Conservation (phyloP, 1,284 basidiomycete genomes). For the Sanghuangporus sanghuang region DNA sequence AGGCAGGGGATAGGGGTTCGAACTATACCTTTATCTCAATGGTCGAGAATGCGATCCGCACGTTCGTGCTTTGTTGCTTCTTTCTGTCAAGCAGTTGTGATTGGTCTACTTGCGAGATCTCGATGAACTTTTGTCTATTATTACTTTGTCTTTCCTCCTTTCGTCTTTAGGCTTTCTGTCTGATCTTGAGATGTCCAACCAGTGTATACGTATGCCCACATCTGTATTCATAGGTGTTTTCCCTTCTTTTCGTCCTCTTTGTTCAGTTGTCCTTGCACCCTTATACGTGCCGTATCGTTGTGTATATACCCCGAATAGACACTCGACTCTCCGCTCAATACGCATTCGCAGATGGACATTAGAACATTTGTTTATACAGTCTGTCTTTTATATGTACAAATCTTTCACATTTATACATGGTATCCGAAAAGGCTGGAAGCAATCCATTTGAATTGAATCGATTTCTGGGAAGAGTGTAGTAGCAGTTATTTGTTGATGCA, state of each 20-base stretch:
- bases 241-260: not conserved
- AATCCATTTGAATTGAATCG: not conserved
- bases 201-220: not conserved
- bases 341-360: not conserved
- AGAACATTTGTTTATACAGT: not conserved
- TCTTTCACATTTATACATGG: not conserved
- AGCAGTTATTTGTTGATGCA: too few species aligned
- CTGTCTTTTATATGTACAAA: not conserved
- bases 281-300: not conserved
- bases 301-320: not conserved
- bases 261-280: not conserved
- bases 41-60: not conserved
- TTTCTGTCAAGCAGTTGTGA: not conserved
- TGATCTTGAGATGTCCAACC: not conserved
- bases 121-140: not conserved
- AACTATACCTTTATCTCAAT: constrained; percentile 9
- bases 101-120: not conserved
- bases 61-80: not conserved
- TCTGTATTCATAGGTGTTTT: not conserved
- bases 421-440: not conserved
- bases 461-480: too few species aligned
- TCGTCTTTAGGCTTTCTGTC: not conserved
- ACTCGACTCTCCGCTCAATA: not conserved
- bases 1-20: not conserved
- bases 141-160: not conserved